Evolutionary conservation across 192 early-diverging fungal genomes (phyloP), one percentile per base, ranked within the genome.

Genomic region (Gamsiella multidivaricata): DNA sequence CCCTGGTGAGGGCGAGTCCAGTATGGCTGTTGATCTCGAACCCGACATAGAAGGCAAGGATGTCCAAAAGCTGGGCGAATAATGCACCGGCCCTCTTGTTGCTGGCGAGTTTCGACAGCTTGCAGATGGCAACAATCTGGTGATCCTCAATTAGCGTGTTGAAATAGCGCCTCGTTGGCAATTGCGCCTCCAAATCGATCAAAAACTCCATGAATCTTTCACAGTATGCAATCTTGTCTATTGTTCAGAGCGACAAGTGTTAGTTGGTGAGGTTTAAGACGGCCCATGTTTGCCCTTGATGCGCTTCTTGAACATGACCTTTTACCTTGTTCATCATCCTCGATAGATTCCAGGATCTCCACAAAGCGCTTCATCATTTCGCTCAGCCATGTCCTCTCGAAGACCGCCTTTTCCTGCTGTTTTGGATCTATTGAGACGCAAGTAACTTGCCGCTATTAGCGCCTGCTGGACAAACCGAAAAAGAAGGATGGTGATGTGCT

Each of bases 151-250:
- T 63, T 6, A 99, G 54, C 3, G 88, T 81, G 66, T 92, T 88
- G 51, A 98, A 88, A 61, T 87, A 95, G 36, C 97, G 89, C n/a
- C 97, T 91, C 2, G 97, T 98, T 5, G 96, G 89, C 54, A 98
- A 80, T 81, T 98, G 97, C 18, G 93, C 86, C 57, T 91, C 89
- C 10, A 99, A 76, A 63, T 95, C 93, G 12, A 96, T 92, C 43
- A 99, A 64, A 20, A 99, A 86, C 80, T 98, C 95, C 12, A 97
- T 58, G 54, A 91, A 89, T 23, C 93, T 85, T 33, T 89, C 89
- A 54, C 83, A 84, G 55, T 93, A 96, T 25, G 69, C 67, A 26
- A 93, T 51, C 3, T 79, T 67, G 32, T 90, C 86, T 49, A 61
- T 22, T 39, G 80, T 45, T 7, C 67, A 73, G 58, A 74, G 18